Evolutionary conservation across 768 basidiomycete species (phyloP), one percentile per base, ranked within the genome.

Genomic region (Suillus bovinus): DNA sequence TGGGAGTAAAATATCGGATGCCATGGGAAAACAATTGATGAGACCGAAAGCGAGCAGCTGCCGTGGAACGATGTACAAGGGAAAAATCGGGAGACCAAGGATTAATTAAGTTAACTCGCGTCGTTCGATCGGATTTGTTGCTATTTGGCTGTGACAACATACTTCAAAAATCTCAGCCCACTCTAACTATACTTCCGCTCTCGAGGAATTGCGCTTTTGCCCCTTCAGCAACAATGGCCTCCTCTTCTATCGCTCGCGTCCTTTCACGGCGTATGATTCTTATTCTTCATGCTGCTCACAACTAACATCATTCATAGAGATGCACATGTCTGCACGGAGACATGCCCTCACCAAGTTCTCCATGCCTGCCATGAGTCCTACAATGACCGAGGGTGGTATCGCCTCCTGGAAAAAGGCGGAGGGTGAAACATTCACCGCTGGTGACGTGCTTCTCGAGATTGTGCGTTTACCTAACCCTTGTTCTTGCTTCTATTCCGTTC

Each of bases 351-450:
- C 91, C 63, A 93, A 88, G 74, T 96, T 98, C 80, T 81, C 88
- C 66, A 96, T 97, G 94, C 96, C 95, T 62, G 95, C 97, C 68
- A 99, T 99, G 96, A 96, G 94, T 65, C 97, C 97, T 36, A 99
- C 97, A 62, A 99, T 99, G 97, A 95, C 95, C 4, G 97, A 99
- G 81, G 97, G 97, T 65, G 97, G 96, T 66, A 97, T 99, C 74
- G 92, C 96, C 52, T 83, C 84, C 36, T 99, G 97, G 96, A 99
- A 99, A 84, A 91, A 92, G 80, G 89, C 90, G 77, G 96, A 98
- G 76, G 97, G 97, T 61, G 96, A 98, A 69, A 57, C 87, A 2
- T 99, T 96, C 73, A 67, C 87, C 20, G 86, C 88, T 8, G 96
- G 97, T 29, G 97, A 99, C 71, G 95, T 99, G 65, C 79, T 99